Evolutionary conservation across 176 grass and related monocot species (phyloP).

Genomic region (Paspalum notatum): DNA sequence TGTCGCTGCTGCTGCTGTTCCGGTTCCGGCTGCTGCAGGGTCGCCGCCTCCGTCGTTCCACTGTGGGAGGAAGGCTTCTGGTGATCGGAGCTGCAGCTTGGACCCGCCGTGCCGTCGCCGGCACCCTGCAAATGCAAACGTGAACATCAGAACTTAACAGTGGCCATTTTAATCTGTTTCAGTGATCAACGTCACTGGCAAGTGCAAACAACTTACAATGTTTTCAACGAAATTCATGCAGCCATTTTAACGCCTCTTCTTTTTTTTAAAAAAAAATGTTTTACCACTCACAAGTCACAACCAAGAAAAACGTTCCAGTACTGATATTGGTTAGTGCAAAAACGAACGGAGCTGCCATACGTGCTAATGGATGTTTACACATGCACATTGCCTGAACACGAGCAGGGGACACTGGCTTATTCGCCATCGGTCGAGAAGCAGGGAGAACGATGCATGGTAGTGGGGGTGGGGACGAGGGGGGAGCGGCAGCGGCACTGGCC

Average conservation of each 20-base stretch:
- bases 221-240: background rate
- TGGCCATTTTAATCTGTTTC: no score
- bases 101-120: background rate
- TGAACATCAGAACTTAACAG: background rate
- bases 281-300: background rate
- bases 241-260: background rate
- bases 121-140: constrained; percentile 8
- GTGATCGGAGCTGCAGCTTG: constrained; percentile 28
- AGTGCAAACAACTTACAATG: background rate
- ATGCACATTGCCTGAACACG: background rate
- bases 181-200: background rate
- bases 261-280: background rate
- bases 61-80: constrained; percentile 32
- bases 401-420: background rate
- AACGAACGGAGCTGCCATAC: background rate
- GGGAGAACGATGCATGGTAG: background rate
- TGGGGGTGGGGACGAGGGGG: background rate
- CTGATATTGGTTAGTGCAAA: background rate
- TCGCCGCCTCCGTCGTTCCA: constrained; percentile 4
- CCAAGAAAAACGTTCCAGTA: background rate
- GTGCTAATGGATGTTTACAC: background rate
- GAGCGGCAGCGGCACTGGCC: background rate
- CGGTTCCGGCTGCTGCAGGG: constrained; percentile 29
- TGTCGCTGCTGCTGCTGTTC: background rate
- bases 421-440: background rate